Base-by-base conservation (phyloP, 2,329 filamentous ascomycete genomes). In the Aspergillus persii region DNA sequence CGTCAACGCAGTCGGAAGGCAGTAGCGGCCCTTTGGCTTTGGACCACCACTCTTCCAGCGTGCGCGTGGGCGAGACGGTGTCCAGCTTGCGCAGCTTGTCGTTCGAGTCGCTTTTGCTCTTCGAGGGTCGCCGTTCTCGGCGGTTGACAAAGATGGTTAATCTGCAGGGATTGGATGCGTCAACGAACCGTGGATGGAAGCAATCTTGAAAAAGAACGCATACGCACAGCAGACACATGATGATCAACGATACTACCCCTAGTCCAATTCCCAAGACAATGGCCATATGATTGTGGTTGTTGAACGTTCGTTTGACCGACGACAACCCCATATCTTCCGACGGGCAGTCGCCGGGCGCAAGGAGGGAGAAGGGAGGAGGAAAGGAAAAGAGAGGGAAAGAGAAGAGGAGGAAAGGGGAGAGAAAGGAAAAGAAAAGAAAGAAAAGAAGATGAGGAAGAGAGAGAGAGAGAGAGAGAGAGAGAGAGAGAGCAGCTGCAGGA, bases 11-110 rank as follows among this genome's bases (percentile, higher is more conserved):
- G 47, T 76, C 73, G 3, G 72, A 68, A 9, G 73, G 69, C 12
- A 68, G 63, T 29, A 74, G 62, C 27, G 70, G 70, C 8, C 69
- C 67, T 53, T 74, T 74, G 2, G 70, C 68, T 23, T 61, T 69
- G 12, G 69, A 62, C 71, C 73, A 76, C 74, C 74, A 77, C 51
- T 76, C 66, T 50, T 75, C 73, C 15, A 77, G 64, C 4, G 68
- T 75, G 12, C 73, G 69, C 12, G 65, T 71, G 5, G 74, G 74
- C 46, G 71, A 73, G 4, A 75, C 72, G 15, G 68, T 69, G 48
- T 77, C 74, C 15, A 77, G 61, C 58, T 68, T 74, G 54, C 69
- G 70, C 59, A 77, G 59, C 18, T 73, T 70, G 48, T 75, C 70
- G 36, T 61, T 57, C 1, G 69, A 66, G 30, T 63, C 63, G 39